These are phyloP conservation scores for Emergomyces orientalis DNA, from an alignment of 2,329 filamentous ascomycete species.

Conservation along the genomic window DNA sequence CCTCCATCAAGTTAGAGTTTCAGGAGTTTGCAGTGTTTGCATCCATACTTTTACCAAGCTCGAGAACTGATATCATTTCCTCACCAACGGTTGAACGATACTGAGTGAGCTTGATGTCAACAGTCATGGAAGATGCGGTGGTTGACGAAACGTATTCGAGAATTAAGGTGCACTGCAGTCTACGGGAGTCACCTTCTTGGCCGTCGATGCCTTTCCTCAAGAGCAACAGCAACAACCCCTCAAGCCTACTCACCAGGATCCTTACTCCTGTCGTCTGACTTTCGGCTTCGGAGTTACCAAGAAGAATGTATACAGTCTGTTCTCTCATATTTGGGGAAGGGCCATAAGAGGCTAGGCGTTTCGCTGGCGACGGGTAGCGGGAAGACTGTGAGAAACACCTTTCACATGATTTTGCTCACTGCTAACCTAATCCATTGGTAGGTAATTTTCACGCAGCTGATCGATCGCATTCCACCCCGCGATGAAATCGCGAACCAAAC, in stretches of 20 bases:
- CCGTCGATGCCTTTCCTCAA: conserved; percentile 15
- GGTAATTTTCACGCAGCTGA: conserved; percentile 95
- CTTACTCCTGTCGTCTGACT: conserved; percentile 19
- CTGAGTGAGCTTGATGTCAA: neutral
- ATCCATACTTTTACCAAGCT: neutral
- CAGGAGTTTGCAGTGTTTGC: conserved; percentile 32
- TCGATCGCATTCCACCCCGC: conserved; percentile 59
- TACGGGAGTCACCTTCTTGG: neutral
- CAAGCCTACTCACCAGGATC: conserved; percentile 10
- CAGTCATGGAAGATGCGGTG: conserved; percentile 20
- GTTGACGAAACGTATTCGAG: conserved; percentile 23
- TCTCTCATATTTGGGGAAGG: conserved; percentile 55
- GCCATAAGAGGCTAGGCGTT: conserved; percentile 70
- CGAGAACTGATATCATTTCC: too few relatives aligned
- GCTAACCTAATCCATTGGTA: conserved; percentile 27
- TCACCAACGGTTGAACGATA: neutral
- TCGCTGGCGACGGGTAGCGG: conserved; percentile 82
- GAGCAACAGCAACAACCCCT: conserved; percentile 15
- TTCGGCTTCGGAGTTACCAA: conserved; percentile 73
- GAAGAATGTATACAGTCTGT: conserved; percentile 85
- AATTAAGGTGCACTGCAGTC: neutral
- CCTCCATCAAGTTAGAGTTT: too few relatives aligned
- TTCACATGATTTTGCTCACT: neutral
- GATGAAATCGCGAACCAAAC: conserved; percentile 59
- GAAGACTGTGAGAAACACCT: conserved; percentile 58